A percentile compares a stretch with the other conserved stretches of the same genome.
Evolutionary conservation across 2,329 filamentous ascomycete species (phyloP).

Genomic region (Sordariomycetes sp.): DNA sequence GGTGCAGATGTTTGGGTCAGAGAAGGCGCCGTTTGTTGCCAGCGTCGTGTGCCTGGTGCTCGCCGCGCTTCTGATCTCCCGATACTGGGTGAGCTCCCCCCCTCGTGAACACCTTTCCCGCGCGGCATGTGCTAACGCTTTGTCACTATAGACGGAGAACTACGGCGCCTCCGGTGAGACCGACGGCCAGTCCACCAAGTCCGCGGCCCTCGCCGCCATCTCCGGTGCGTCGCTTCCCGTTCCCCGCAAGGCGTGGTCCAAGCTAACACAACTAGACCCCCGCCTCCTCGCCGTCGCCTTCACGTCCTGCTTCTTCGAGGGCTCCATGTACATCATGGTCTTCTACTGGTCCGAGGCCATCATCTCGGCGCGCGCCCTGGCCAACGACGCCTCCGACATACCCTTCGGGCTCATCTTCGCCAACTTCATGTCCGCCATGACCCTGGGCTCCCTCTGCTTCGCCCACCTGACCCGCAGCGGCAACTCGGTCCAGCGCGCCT

Average conservation of each 20-base stretch:
- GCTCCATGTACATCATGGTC: constrained; percentile 51
- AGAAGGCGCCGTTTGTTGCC: not conserved
- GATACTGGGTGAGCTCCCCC: not conserved
- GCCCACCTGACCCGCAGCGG: not conserved
- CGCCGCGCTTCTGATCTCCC: not conserved
- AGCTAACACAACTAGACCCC: not conserved
- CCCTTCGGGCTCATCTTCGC: constrained; percentile 42
- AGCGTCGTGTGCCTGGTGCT: not conserved
- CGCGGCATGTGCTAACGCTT: not conserved
- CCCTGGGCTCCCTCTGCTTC: constrained; percentile 41
- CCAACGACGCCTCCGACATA: constrained; percentile 14
- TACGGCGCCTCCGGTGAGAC: constrained; percentile 9
- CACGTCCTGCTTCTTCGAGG: constrained; percentile 47
- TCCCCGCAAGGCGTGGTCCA: not conserved
- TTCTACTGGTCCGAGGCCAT: constrained; percentile 51
- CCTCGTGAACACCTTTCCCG: not conserved
- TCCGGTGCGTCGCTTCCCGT: not conserved
- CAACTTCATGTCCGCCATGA: constrained; percentile 46
- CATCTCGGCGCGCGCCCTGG: constrained; percentile 26
- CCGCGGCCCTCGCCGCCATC: not conserved
- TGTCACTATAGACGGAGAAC: constrained; percentile 10
- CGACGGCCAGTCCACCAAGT: not conserved
- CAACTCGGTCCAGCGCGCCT: constrained; percentile 9
- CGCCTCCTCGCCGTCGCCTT: constrained; percentile 38
- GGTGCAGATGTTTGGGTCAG: not conserved